Evolutionary conservation across 768 basidiomycete genomes (phyloP).

Genomic region (Podaxis sp.): DNA sequence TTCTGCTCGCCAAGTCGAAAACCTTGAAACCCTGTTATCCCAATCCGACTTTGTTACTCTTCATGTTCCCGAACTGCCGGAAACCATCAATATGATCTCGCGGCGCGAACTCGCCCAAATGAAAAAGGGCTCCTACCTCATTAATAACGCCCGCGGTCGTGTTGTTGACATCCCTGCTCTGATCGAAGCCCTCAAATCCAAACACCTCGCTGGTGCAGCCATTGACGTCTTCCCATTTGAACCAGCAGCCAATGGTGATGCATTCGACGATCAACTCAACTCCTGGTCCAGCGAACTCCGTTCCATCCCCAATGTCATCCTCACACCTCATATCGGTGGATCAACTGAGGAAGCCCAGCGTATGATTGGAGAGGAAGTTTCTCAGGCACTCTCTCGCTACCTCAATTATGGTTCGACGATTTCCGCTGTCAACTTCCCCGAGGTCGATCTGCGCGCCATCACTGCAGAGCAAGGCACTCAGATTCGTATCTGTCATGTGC

Average conservation of each 20-base stretch:
- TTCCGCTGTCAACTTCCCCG: slow-evolving; percentile 98
- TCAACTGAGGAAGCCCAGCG: slow-evolving; percentile 98
- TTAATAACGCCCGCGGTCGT: slow-evolving; percentile 96
- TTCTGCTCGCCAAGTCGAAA: slow-evolving; percentile 86
- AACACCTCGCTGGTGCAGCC: slow-evolving; percentile 84
- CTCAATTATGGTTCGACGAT: slow-evolving; percentile 88
- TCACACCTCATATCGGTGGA: slow-evolving; percentile 98
- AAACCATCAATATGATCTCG: slow-evolving; percentile 94
- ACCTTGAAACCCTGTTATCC: slow-evolving; percentile 67
- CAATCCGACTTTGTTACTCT: slow-evolving; percentile 93
- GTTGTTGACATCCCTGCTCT: slow-evolving; percentile 96
- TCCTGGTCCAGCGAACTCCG: slow-evolving; percentile 78
- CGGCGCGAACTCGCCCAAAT: slow-evolving; percentile 75
- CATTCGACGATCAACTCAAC: slow-evolving; percentile 89
- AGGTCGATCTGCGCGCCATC: slow-evolving; percentile 94
- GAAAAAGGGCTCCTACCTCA: slow-evolving; percentile 93
- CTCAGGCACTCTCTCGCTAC: slow-evolving; percentile 81
- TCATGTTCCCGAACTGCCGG: slow-evolving; percentile 94
- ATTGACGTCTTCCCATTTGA: slow-evolving; percentile 95
- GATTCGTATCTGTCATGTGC: slow-evolving; percentile 92
- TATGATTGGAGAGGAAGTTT: slow-evolving; percentile 96
- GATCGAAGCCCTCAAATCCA: slow-evolving; percentile 75
- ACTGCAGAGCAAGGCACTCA: slow-evolving; percentile 75
- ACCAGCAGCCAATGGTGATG: slow-evolving; percentile 86
- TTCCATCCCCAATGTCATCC: slow-evolving; percentile 82